A percentile compares a stretch with the other conserved stretches of the same genome.
These are phyloP conservation scores for Globisporangium rhizosaccharum DNA, from an alignment of 352 stramenopile species.

Conservation along the genomic window DNA sequence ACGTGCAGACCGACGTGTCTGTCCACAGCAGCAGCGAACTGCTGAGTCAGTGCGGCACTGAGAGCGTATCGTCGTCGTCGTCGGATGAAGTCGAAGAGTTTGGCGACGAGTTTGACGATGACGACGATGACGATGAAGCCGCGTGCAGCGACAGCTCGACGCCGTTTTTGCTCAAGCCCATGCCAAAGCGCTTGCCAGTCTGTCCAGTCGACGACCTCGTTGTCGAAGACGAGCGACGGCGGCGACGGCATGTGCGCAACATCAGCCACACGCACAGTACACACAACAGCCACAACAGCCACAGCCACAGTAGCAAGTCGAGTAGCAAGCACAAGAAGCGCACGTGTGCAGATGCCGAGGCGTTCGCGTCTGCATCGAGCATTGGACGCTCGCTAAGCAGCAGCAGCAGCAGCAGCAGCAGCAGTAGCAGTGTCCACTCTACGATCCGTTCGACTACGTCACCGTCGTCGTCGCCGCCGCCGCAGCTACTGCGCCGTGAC, in stretches of 20 bases:
- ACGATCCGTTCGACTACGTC: slow-evolving; percentile 1
- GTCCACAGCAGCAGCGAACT: slow-evolving; percentile 16
- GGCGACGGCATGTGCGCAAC: slow-evolving; percentile 37
- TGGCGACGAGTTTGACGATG: slow-evolving; percentile 13
- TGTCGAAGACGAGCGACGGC: slow-evolving; percentile 73
- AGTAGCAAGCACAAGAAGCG: slow-evolving; percentile 39
- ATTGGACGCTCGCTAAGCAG: slow-evolving; percentile 16
- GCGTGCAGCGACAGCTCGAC: background rate
- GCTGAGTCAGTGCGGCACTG: slow-evolving; percentile 8
- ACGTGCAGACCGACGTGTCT: slow-evolving; percentile 11
- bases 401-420: slow-evolving; percentile 1
- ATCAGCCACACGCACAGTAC: slow-evolving; percentile 9
- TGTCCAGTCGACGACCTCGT: slow-evolving; percentile 72
- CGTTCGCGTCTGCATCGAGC: slow-evolving; percentile 41
- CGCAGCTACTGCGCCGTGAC: slow-evolving; percentile 55
- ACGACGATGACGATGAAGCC: slow-evolving; percentile 7
- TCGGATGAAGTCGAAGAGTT: slow-evolving; percentile 3
- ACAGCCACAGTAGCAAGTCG: slow-evolving; percentile 1
- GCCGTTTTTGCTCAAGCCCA: slow-evolving; percentile 62
- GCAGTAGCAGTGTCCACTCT: slow-evolving; percentile 5
- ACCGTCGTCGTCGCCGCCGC: background rate
- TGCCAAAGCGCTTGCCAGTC: slow-evolving; percentile 58
- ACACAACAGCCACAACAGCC: slow-evolving; percentile 10
- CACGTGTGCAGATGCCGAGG: slow-evolving; percentile 48
- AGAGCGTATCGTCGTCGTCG: slow-evolving; percentile 5